phyloP scores from a whole-genome alignment of 306 rosid genomes.

The Acacia confusa region DNA sequence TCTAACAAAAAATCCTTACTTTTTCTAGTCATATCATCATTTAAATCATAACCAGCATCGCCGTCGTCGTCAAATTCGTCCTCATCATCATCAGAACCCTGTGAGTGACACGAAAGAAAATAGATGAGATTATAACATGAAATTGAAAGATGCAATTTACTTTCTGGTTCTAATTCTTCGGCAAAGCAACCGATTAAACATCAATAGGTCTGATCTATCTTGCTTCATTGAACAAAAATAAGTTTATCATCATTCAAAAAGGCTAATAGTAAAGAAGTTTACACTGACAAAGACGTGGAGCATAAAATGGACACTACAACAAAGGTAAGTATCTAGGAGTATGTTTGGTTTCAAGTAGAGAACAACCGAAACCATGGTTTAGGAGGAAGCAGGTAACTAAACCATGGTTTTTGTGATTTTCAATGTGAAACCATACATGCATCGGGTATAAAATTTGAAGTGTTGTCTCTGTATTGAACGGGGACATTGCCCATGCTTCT shows the following conservation, averaged over 20 bases:
- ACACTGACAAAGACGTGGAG: background rate
- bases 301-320: background rate
- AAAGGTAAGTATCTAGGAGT: background rate
- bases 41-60: conserved; percentile 29
- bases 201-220: background rate
- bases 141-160: background rate
- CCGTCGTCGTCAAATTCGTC: conserved; percentile 30
- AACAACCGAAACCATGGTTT: background rate
- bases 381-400: background rate
- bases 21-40: conserved; percentile 46
- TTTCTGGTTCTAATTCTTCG: background rate
- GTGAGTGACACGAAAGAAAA: conserved; percentile 23
- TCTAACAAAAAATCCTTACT: conserved; percentile 44
- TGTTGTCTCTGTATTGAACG: background rate
- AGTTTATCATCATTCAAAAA: background rate
- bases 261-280: background rate
- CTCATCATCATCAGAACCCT: conserved; percentile 52
- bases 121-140: conserved; percentile 17
- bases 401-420: background rate
- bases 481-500: background rate
- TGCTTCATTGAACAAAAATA: background rate
- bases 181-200: background rate
- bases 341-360: background rate
- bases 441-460: background rate
- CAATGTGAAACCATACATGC: background rate